phyloP scores from a whole-genome alignment of 2,329 filamentous ascomycete genomes.

The Pseudogymnoascus sp. region DNA sequence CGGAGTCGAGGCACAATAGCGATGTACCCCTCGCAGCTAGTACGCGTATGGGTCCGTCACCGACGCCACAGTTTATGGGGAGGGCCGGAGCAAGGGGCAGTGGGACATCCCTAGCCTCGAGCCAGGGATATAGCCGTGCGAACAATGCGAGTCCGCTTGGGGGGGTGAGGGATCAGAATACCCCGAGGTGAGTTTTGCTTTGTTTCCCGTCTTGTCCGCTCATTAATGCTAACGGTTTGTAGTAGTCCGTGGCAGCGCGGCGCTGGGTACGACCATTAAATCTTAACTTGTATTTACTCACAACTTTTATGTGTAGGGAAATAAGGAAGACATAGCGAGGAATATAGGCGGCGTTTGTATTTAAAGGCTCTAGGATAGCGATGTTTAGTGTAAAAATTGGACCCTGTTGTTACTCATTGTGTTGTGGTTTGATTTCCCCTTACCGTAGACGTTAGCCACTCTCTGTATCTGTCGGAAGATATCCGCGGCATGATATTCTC shows the following conservation, averaged over 20 bases:
- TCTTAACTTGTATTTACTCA: not conserved
- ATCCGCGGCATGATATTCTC: not conserved
- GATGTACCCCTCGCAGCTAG: conserved; percentile 16
- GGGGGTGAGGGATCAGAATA: not conserved
- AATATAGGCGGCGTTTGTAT: not conserved
- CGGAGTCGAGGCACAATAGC: conserved; percentile 21
- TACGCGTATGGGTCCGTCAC: conserved; percentile 13
- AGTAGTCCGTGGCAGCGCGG: conserved; percentile 48
- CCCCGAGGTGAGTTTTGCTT: conserved; percentile 33
- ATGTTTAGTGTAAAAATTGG: not conserved
- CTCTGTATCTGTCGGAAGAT: not conserved
- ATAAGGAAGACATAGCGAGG: not conserved
- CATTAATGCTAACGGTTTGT: conserved; percentile 20
- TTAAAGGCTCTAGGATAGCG: not conserved
- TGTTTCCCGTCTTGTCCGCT: not conserved
- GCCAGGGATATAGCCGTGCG: conserved; percentile 28
- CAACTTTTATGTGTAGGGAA: not conserved
- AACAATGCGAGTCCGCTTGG: conserved; percentile 26
- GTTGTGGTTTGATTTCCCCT: not conserved
- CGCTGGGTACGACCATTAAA: conserved; percentile 44
- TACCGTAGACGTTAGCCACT: not conserved
- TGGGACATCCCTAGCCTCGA: conserved; percentile 25
- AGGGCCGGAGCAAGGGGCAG: conserved; percentile 22
- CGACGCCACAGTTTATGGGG: conserved; percentile 11
- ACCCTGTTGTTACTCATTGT: not conserved